Evolutionary conservation across 1,284 basidiomycete genomes (phyloP).

Genomic region (Erythrobasidium hasegawianum): DNA sequence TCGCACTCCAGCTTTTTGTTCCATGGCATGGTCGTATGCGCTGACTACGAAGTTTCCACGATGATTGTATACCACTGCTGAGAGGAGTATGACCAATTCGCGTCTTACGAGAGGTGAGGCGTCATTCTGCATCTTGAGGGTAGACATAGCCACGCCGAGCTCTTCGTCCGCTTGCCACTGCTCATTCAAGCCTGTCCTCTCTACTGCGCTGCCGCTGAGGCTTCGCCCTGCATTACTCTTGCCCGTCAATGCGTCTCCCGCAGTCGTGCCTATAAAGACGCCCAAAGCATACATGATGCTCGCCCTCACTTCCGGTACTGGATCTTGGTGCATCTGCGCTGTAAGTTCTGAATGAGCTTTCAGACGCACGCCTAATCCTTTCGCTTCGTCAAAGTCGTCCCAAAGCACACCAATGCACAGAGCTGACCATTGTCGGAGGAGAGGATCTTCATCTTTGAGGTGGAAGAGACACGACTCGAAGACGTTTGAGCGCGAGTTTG

Average conservation of each 20-base stretch:
- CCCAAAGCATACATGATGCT: slow-evolving; percentile 89
- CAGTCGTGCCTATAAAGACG: slow-evolving; percentile 87
- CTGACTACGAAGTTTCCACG: slow-evolving; percentile 91
- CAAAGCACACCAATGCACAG: slow-evolving; percentile 93
- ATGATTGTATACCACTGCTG: slow-evolving; percentile 92
- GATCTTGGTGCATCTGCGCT: slow-evolving; percentile 73
- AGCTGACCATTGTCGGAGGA: slow-evolving; percentile 89
- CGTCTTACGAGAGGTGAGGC: slow-evolving; percentile 95
- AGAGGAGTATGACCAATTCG: slow-evolving; percentile 86
- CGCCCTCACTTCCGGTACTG: slow-evolving; percentile 86
- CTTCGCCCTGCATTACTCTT: slow-evolving; percentile 60
- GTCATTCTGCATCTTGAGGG: slow-evolving; percentile 56
- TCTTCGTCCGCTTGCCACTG: slow-evolving; percentile 63
- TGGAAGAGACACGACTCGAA: slow-evolving; percentile 85
- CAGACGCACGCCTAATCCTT: slow-evolving; percentile 74
- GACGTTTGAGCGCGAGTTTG: slow-evolving; percentile 61
- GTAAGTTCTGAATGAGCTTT: slow-evolving; percentile 77
- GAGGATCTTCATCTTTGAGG: slow-evolving; percentile 74
- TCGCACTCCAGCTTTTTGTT: slow-evolving; percentile 60
- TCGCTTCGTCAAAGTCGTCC: slow-evolving; percentile 88
- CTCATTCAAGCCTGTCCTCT: slow-evolving; percentile 71
- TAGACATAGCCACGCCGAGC: slow-evolving; percentile 56
- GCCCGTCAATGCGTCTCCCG: slow-evolving; percentile 54
- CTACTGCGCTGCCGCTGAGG: slow-evolving; percentile 52
- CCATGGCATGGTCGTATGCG: slow-evolving; percentile 79